Conservation (phyloP, 768 basidiomycete species). For the Daedalea quercina region DNA sequence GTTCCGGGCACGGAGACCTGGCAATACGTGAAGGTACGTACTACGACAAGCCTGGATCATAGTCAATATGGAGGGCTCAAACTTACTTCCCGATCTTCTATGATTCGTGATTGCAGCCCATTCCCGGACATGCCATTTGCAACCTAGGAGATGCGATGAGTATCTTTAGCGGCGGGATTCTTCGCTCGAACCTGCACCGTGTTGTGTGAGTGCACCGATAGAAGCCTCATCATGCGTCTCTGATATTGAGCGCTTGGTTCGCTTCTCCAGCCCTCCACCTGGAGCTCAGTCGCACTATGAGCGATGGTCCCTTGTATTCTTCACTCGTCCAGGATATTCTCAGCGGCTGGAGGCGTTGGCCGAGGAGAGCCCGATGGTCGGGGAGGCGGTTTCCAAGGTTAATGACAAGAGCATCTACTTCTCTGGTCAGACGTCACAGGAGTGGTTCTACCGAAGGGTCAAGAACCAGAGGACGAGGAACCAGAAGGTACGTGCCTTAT, state of each 20-base stretch:
- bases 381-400: constrained; percentile 30
- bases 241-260: background rate
- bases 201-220: constrained; percentile 38
- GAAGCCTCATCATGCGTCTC: background rate
- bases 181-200: constrained; percentile 60
- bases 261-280: constrained; percentile 38
- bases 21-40: constrained; percentile 56
- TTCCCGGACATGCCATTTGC: constrained; percentile 27
- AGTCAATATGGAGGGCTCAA: too few species aligned
- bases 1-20: constrained; percentile 54
- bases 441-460: constrained; percentile 36
- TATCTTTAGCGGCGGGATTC: constrained; percentile 56
- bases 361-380: constrained; percentile 45
- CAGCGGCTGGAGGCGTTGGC: constrained; percentile 43
- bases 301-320: constrained; percentile 66
- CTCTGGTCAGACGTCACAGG: constrained; percentile 30
- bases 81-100: too few species aligned
- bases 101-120: constrained; percentile 11
- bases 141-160: constrained; percentile 51
- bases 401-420: constrained; percentile 30
- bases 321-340: constrained; percentile 54
- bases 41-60: background rate
- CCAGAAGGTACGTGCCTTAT: constrained; percentile 28
- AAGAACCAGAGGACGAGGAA: constrained; percentile 36
- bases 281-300: constrained; percentile 44